Conservation (phyloP, 257 asterid species). For the Gynochthodes officinalis region DNA sequence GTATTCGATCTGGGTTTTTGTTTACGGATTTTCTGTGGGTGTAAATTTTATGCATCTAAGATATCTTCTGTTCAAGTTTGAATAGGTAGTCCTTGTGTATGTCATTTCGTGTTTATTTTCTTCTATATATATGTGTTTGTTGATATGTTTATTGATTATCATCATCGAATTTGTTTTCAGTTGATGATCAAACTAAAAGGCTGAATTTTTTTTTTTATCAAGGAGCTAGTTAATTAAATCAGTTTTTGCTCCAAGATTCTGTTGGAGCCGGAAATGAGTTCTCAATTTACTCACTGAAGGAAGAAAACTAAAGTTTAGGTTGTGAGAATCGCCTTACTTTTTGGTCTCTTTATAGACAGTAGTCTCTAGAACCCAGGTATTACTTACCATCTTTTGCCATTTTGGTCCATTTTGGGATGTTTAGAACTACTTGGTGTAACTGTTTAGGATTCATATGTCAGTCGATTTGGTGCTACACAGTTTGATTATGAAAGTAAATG, state of each 20-base stretch:
- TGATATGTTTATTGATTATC: not conserved
- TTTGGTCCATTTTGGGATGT: not conserved
- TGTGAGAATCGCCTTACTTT: not conserved
- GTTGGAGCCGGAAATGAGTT: not conserved
- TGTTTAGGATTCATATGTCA: not conserved
- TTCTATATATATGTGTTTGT: not conserved
- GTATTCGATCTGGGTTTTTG: constrained; percentile 11
- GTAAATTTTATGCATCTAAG: not conserved
- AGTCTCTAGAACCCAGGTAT: not conserved
- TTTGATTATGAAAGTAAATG: not conserved
- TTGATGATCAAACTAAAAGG: constrained; percentile 3
- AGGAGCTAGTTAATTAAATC: not conserved
- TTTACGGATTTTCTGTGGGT: not conserved
- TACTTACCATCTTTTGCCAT: not conserved
- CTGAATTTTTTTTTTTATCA: not conserved
- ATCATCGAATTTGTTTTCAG: not conserved
- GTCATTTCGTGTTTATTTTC: not conserved
- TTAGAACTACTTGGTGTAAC: not conserved
- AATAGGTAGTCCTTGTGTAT: not conserved
- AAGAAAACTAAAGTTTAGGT: not conserved
- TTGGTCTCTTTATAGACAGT: not conserved
- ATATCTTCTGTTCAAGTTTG: not conserved
- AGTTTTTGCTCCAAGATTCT: not conserved
- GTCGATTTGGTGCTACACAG: not conserved
- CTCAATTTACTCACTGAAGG: not conserved